phyloP scores from a whole-genome alignment of 73 alveolate genomes.

The Paramecium tetraurelia region DNA sequence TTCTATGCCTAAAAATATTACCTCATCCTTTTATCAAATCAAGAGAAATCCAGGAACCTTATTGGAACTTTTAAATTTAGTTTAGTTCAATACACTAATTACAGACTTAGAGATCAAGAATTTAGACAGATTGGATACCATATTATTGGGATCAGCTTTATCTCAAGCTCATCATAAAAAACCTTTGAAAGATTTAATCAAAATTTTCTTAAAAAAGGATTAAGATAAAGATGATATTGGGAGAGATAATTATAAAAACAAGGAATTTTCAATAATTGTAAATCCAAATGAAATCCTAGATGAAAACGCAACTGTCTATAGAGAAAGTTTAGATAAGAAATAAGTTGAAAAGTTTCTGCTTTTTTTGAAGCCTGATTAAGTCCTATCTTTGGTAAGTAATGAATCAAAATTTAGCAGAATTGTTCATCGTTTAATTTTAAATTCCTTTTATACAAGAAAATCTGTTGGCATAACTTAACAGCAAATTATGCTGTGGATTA shows the following conservation, averaged over 20 bases:
- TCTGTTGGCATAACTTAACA: not conserved
- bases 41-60: not conserved
- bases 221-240: not conserved
- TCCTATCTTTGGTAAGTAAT: not conserved
- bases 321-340: not conserved
- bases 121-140: not conserved
- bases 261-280: not conserved
- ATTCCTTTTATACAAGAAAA: not conserved
- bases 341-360: not conserved
- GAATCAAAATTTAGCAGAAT: not conserved
- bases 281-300: not conserved
- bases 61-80: not conserved
- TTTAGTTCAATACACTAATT: not conserved
- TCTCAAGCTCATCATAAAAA: not conserved
- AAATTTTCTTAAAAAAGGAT: not conserved
- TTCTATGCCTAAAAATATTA: not conserved
- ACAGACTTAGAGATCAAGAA: not conserved
- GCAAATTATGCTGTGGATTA: not conserved
- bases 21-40: not conserved
- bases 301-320: not conserved
- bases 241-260: not conserved
- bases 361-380: not conserved
- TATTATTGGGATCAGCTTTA: not conserved
- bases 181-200: not conserved
- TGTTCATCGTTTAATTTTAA: not conserved